phyloP scores from a whole-genome alignment of 2,329 filamentous ascomycete species.

The Penicillium sp. region DNA sequence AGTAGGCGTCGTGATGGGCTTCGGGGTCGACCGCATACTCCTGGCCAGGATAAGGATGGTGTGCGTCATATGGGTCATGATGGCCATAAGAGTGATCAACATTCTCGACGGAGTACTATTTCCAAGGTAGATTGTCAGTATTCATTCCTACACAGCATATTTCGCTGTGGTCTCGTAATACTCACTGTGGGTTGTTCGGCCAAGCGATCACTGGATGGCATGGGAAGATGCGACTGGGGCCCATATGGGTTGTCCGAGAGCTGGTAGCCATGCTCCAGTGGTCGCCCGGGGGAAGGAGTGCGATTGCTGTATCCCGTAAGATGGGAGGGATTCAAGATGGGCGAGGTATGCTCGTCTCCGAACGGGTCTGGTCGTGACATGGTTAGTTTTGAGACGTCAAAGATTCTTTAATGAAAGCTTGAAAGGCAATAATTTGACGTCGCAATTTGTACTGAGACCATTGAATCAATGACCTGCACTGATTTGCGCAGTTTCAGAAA shows the following conservation, averaged over 20 bases:
- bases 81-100: conserved; percentile 64
- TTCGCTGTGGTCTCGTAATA: conserved; percentile 23
- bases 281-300: conserved; percentile 75
- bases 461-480: conserved; percentile 8
- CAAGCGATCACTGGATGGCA: conserved; percentile 72
- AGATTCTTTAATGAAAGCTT: background rate
- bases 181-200: conserved; percentile 81
- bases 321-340: conserved; percentile 56
- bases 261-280: conserved; percentile 70
- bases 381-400: conserved; percentile 24
- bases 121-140: conserved; percentile 10
- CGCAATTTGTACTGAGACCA: background rate
- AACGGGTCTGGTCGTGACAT: conserved; percentile 38
- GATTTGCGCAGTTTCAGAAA: background rate
- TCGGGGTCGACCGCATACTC: conserved; percentile 80
- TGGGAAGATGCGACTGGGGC: conserved; percentile 61
- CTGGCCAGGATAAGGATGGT: conserved; percentile 55
- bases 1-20: conserved; percentile 84
- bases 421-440: background rate
- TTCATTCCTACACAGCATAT: background rate
- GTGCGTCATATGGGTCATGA: conserved; percentile 59
- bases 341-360: conserved; percentile 43
- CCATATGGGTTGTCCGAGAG: conserved; percentile 75
- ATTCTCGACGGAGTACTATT: conserved; percentile 69
- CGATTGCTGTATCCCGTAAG: conserved; percentile 46